Conservation (phyloP, 31 red algal species). For the Bonnemaisonia californica region DNA sequence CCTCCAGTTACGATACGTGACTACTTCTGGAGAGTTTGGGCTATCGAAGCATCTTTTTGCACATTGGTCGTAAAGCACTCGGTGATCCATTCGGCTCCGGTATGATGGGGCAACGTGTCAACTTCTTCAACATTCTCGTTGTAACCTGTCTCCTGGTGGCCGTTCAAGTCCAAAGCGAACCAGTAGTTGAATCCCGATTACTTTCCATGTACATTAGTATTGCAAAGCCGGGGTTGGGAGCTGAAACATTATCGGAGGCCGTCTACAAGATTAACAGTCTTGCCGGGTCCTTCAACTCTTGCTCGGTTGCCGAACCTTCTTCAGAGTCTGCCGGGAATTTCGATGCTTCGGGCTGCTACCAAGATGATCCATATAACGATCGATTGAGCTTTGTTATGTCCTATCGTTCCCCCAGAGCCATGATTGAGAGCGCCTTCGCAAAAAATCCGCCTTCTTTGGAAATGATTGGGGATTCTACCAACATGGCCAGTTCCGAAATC, state of each 20-base stretch:
- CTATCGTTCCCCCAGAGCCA: slow-evolving; percentile 4
- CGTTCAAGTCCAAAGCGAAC: not conserved
- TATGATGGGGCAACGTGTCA: too few relatives aligned
- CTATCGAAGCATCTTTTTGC: too few relatives aligned
- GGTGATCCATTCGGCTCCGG: too few relatives aligned
- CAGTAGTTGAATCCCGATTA: not conserved
- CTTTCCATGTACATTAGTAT: slow-evolving; percentile 40
- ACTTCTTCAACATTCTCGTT: too few relatives aligned
- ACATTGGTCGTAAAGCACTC: too few relatives aligned
- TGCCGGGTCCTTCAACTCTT: slow-evolving; percentile 59
- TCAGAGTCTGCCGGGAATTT: not conserved
- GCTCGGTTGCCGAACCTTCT: slow-evolving; percentile 1
- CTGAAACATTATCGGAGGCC: slow-evolving; percentile 13
- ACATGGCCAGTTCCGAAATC: slow-evolving; percentile 25
- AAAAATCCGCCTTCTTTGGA: slow-evolving; percentile 30
- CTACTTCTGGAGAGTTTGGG: too few relatives aligned
- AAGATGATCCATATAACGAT: slow-evolving; percentile 70
- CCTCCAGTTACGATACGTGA: too few relatives aligned
- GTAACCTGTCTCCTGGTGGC: too few relatives aligned
- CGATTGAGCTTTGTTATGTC: slow-evolving; percentile 60
- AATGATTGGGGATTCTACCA: not conserved
- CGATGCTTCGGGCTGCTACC: slow-evolving; percentile 31
- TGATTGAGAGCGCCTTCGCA: slow-evolving; percentile 40
- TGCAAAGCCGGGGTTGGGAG: slow-evolving; percentile 47
- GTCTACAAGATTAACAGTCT: slow-evolving; percentile 55